Conservation (phyloP, 1,284 basidiomycete genomes). For the Fomitopsis schrenkii region DNA sequence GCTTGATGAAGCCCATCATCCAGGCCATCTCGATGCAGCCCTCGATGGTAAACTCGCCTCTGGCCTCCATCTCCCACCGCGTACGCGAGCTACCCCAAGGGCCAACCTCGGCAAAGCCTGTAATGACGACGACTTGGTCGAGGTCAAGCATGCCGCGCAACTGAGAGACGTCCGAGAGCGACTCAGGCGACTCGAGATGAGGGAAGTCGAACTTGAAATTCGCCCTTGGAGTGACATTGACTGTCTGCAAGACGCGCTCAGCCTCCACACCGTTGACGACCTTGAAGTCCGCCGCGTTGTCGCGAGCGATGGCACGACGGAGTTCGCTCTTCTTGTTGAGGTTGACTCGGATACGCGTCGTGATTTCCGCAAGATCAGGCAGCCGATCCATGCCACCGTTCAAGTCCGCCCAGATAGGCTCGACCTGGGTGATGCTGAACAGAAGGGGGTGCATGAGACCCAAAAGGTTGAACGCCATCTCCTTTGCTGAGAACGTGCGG, state of each 20-base stretch:
- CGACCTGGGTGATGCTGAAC: conserved; percentile 99
- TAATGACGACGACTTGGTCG: conserved; percentile 91
- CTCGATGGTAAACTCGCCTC: conserved; percentile 92
- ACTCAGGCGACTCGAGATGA: conserved; percentile 60
- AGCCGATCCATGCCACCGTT: conserved; percentile 98
- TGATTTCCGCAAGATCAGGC: conserved; percentile 91
- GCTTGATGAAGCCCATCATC: conserved; percentile 99
- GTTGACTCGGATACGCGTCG: conserved; percentile 77
- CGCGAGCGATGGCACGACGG: conserved; percentile 88
- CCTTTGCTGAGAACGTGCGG: conserved; percentile 97
- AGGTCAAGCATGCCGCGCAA: conserved; percentile 89
- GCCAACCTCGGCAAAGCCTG: conserved; percentile 97
- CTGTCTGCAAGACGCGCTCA: conserved; percentile 89
- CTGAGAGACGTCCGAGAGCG: conserved; percentile 70
- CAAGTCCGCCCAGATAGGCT: conserved; percentile 97
- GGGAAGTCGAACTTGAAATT: conserved; percentile 98
- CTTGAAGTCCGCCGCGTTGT: conserved; percentile 95
- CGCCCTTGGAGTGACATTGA: conserved; percentile 91
- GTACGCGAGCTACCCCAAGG: conserved; percentile 98
- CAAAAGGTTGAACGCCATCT: conserved; percentile 99
- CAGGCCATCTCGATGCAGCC: conserved; percentile 99
- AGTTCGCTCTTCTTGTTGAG: conserved; percentile 84
- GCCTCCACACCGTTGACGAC: conserved; percentile 88
- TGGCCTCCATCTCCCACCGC: conserved; percentile 99
- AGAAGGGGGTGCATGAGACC: conserved; percentile 99